phyloP scores from a whole-genome alignment of 768 basidiomycete genomes.

The Lyophyllum atratum region DNA sequence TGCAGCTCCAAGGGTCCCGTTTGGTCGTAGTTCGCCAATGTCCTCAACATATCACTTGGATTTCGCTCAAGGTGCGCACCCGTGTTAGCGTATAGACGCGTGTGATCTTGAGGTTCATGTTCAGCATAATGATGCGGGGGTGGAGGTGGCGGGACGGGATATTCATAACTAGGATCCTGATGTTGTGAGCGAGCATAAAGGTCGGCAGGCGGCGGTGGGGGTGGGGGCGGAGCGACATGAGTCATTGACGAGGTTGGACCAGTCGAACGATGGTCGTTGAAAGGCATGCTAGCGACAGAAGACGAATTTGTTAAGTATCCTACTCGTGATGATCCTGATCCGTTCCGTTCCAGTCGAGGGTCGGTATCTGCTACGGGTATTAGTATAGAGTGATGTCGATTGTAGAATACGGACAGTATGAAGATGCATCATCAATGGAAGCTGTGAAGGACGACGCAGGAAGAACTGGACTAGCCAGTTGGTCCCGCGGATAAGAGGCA shows the following conservation, averaged over 20 bases:
- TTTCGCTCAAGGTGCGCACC: conserved; percentile 25
- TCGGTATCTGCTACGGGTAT: conserved; percentile 10
- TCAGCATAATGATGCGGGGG: conserved; percentile 6
- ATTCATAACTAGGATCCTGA: conserved; percentile 6
- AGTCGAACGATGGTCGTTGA: conserved; percentile 3
- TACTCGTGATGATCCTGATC: conserved; percentile 12
- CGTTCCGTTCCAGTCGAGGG: conserved; percentile 10
- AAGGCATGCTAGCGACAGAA: conserved; percentile 1
- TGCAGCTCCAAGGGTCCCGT: conserved; percentile 25
- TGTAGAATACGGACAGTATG: conserved; percentile 13
- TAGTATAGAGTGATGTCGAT: not conserved
- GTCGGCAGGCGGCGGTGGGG: conserved; percentile 3
- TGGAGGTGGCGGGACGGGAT: conserved; percentile 3
- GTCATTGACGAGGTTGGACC: conserved; percentile 7
- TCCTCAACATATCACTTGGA: conserved; percentile 38
- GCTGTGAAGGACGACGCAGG: conserved; percentile 1
- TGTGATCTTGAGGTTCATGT: conserved; percentile 6
- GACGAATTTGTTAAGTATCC: conserved; percentile 12
- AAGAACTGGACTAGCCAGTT: conserved; percentile 1
- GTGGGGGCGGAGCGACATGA: conserved; percentile 1
- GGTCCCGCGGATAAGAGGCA: conserved; percentile 7
- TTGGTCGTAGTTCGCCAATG: conserved; percentile 33
- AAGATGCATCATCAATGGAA: not conserved
- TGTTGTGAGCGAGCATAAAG: conserved; percentile 2
- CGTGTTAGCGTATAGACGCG: conserved; percentile 3